Base-by-base conservation (phyloP, 495 filamentous ascomycete species). In the Lophiotrema nucula region DNA sequence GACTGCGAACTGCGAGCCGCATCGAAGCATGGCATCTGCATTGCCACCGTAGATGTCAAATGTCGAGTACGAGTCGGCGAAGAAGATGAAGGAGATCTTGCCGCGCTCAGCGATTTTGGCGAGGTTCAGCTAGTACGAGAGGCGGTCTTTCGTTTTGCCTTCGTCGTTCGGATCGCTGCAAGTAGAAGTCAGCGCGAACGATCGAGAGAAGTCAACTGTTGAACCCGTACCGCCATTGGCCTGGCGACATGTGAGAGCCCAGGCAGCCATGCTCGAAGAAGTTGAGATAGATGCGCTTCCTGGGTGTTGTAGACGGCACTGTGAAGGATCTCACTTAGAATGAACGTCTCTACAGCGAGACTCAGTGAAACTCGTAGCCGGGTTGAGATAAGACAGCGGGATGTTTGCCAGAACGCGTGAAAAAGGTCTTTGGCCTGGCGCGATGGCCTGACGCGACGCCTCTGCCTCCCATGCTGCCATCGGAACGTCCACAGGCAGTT, bases 11-110 rank as follows among this genome's bases (percentile, higher is more conserved):
- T 27, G 58, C 21, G 31, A 23, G 22, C 41, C 55, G 12, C 18
- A 12, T 8, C n/a, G 41, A 4, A 59, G 15, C 54, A 49, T 22
- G 46, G 44, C 5, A 15, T 4, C 15, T 48, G 71, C 55, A 53
- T 69, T 71, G 0, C 68, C 70, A 48, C 69, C 70, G 60, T 73
- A 72, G 19, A 73, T 64, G 52, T 73, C 70, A 52, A 72, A 72
- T 15, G 60, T 62, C 3, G 70, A 68, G 2, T 27, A 42, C 18
- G 21, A 42, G 42, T 56, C 52, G 10, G 52, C 52, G 21, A 56
- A 25, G 42, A 56, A 56, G 3, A 56, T 56, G 15, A 19, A 28
- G 19, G 8, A 21, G 39, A 56, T 21, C 33, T 46, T 56, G 24
- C 23, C 52, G 19, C 23, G 38, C 42, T 56, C 52, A 6, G 22